Evolutionary conservation across 305 asterid species (phyloP).

Genomic region (Solanum hybrid): DNA sequence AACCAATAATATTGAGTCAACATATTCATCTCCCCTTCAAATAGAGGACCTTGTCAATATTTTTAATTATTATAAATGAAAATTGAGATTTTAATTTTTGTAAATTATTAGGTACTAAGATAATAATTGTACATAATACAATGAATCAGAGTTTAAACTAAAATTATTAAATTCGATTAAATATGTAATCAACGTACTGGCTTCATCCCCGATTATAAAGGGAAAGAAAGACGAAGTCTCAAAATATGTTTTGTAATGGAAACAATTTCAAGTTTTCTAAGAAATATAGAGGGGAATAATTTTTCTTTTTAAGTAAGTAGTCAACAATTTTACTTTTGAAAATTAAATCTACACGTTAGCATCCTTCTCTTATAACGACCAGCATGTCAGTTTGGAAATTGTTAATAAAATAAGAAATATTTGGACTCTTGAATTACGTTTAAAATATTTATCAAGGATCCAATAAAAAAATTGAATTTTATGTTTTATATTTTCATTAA

Average conservation of each 20-base stretch:
- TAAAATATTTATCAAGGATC: background rate
- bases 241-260: background rate
- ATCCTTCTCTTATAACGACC: background rate
- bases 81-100: too few species aligned
- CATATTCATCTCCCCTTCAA: background rate
- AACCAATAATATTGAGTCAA: background rate
- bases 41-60: background rate
- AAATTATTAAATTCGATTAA: too few species aligned
- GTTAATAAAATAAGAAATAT: background rate
- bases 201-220: too few species aligned
- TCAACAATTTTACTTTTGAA: background rate
- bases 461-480: too few species aligned
- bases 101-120: too few species aligned
- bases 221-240: background rate
- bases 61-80: background rate
- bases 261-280: background rate
- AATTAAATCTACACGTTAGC: background rate
- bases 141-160: rapidly evolving
- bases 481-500: background rate
- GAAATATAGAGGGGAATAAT: background rate
- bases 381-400: background rate
- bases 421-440: background rate
- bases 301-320: background rate
- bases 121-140: too few species aligned
- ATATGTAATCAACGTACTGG: too few species aligned